These are phyloP conservation scores for Amauroascus verrucosus DNA, from an alignment of 2,329 filamentous ascomycete genomes.

Conservation along the genomic window DNA sequence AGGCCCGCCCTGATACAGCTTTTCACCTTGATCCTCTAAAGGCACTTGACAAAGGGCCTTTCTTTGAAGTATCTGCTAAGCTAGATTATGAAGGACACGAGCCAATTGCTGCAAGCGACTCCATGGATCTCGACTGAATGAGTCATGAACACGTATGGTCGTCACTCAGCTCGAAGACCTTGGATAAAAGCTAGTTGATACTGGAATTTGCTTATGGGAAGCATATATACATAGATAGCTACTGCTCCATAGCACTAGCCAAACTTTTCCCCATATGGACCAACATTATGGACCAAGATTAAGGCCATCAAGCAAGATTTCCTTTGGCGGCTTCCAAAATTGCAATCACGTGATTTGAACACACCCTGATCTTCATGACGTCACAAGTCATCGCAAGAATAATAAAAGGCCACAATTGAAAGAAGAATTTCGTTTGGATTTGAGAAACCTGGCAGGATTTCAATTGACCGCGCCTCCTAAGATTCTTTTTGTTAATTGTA, in stretches of 20 bases:
- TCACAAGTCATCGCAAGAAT: background rate
- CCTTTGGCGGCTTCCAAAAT: background rate
- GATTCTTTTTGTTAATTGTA: background rate
- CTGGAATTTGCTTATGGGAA: background rate
- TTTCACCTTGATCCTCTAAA: background rate
- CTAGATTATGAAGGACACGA: background rate
- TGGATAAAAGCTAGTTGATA: background rate
- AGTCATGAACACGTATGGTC: background rate
- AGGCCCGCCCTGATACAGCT: background rate
- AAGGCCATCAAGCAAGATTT: background rate
- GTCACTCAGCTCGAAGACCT: background rate
- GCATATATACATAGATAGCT: background rate
- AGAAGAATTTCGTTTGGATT: no score
- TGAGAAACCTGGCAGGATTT: background rate
- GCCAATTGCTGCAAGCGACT: conserved; percentile 2
- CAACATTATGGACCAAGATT: background rate
- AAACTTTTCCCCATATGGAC: background rate
- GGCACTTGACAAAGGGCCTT: background rate
- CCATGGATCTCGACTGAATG: conserved; percentile 11
- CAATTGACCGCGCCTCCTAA: background rate
- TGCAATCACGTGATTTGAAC: background rate
- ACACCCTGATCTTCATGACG: conserved; percentile 1
- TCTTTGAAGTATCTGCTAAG: background rate
- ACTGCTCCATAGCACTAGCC: background rate
- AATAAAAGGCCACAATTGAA: background rate